Base-by-base conservation (phyloP, 768 basidiomycete genomes). In the Pleurotus cornucopiae region DNA sequence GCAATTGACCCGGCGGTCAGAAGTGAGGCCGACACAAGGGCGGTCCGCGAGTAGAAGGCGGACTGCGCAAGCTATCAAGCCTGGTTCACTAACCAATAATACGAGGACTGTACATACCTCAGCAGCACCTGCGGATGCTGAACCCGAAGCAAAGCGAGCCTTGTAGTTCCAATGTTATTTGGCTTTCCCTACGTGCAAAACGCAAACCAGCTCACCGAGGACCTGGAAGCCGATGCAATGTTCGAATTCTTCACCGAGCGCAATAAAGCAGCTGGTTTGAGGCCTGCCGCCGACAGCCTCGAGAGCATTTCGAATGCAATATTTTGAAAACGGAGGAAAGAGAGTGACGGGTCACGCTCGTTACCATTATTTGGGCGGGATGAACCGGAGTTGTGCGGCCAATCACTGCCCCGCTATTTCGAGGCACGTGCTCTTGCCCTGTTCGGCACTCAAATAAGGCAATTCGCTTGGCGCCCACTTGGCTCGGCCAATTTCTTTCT, bases 1-100 rank as follows among this genome's bases (percentile, higher is more conserved):
- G 92, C 93, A 71, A 97, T 83, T 46, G 96, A 88, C 59, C 97
- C 97, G 59, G 75, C 89, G 46, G 94, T 83, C 69, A 91, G 71
- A 56, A 87, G 75, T 48, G 91, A 84, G 59, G 85, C 84, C 46
- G 94, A 85, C 55, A 84, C 82, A 59, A 92, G 81, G 21, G 89
- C 81, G 57, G 84, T 77, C 67, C 85, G 86, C 55, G 91, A 92
- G 67, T 76, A 81, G 62, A 86, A 63, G 60, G 88, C 67, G 12
- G 87, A 76, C 90, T 92, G 12, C 12, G 11, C 41, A 5, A 46
- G 16, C 34, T 41, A 57, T 51, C 41, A 59, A 20, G 23, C 63
- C 62, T 21, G 38, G 7, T 23, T 53, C 34, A 40, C 13, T 26
- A 38, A 46, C 4, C 4, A n/a, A 49, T 20, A 39, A 9, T 41